Base-by-base conservation (phyloP, 2,329 filamentous ascomycete species). In the Neoarthrinium moseri region DNA sequence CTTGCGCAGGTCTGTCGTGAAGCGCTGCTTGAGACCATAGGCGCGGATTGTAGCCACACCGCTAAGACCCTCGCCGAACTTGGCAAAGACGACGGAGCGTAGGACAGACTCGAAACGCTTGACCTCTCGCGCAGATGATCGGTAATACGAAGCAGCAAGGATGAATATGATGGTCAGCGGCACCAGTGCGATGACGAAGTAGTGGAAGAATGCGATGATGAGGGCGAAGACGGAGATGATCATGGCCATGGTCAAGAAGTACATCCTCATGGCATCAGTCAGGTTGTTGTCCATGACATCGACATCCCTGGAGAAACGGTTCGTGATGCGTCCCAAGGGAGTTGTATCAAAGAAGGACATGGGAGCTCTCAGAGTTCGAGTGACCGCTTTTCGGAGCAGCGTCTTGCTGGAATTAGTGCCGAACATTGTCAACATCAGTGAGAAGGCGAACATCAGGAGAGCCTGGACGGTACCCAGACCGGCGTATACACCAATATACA, bases 271-370 rank as follows among this genome's bases (percentile, higher is more conserved):
- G 4, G 89, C 86, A 58, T 96, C 92, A 0, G 87, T 87, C 34
- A 96, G 71, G 47, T 84, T 89, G 65, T 96, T 96, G 69, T 97
- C 94, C 90, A 97, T 95, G 46, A 94, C 89, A 60, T 96, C 90
- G 32, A 97, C 88, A 60, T 99, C 94, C 56, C 92, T 87, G 24
- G 90, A 95, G 69, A 97, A 97, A 13, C 94, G 88, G 65, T 97
- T 97, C 18, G 91, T 96, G 64, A 97, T 96, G 29, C 92, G 86
- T 17, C 94, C 94, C 1, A 97, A 78, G 0, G 94, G 94, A 1
- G 94, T 97, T 0, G 94, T 97, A 59, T 99, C 94, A 69, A 97
- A 97, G 71, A 97, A 97, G 4, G 88, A 87, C 90, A 86, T 84
- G n/a, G 82, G 82, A 3, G 82, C 82, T 21, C 82, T 74, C n/a